Evolutionary conservation across 441 rosid species (phyloP), one percentile per base, ranked within the genome.

Genomic region (Croton setiger): DNA sequence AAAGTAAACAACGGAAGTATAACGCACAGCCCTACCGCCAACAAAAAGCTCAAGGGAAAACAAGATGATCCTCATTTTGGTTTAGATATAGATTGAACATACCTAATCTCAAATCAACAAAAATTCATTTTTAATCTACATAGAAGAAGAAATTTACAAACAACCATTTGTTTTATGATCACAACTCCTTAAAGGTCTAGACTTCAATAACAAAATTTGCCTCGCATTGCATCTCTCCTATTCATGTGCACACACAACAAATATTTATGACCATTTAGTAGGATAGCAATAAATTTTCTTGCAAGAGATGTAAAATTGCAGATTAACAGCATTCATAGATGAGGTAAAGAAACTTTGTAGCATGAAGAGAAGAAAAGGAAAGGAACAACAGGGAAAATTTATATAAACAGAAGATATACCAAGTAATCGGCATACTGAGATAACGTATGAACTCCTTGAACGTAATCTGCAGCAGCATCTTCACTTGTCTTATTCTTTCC

Each of bases 351-450:
- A 33, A 55, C 49, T 41, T 53, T 45, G 7, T 33, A 10, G 4
- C 13, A 51, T 17, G 5, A 61, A 55, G 17, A 41, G 43, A 56
- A 33, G 47, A 37, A 48, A 49, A 47, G 48, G 7, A 3, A 69
- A 51, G 4, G 27, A 33, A 66, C 5, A 8, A 54, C 41, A 37
- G 41, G 41, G 9, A 35, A 43, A 1, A 5, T 23, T n/a, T n/a
- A n/a, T 37, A 47, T 65, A 56, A 4, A 71, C 60, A 20, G 48
- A 55, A 60, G 48, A 15, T 21, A 43, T 90, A 92, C 98, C 94
- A 95, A 82, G 84, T 95, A 95, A 85, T 95, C 98, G 67, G 98
- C 98, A 84, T 84, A 95, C 52, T 92, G 99, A 43, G 99, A 95
- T 60, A 95, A 80, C 41, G 94, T 85, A 79, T 92, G 99, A 81